These are phyloP conservation scores for Dipteronia sinensis DNA, from an alignment of 345 rosid genomes.

Conservation along the genomic window DNA sequence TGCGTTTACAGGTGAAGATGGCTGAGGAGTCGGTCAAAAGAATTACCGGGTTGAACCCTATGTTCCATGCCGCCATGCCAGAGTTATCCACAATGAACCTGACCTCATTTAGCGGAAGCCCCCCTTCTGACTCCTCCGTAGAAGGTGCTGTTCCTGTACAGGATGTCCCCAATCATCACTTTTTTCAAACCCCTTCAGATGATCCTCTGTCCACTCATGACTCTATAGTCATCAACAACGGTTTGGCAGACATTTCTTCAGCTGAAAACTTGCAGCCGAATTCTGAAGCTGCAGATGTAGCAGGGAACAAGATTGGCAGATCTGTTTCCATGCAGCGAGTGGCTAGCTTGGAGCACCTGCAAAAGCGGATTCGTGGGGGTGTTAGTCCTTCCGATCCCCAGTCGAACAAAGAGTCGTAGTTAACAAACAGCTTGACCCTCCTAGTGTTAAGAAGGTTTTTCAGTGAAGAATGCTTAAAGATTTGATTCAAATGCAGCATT, in stretches of 20 bases:
- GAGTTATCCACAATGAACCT: conserved; percentile 44
- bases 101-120: conserved; percentile 48
- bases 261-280: conserved; percentile 39
- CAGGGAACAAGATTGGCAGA: conserved; percentile 59
- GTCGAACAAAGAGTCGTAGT: conserved; percentile 31
- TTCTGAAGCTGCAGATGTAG: conserved; percentile 28
- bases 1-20: conserved; percentile 76
- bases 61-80: conserved; percentile 50
- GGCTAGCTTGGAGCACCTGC: conserved; percentile 90
- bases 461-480: conserved; percentile 10
- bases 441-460: conserved; percentile 2
- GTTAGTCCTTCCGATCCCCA: conserved; percentile 27
- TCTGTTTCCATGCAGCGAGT: conserved; percentile 79
- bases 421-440: conserved; percentile 14
- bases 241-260: conserved; percentile 44
- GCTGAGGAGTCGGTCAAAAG: conserved; percentile 91
- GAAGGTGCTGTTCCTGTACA: conserved; percentile 59
- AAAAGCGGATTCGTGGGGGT: conserved; percentile 72
- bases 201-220: conserved; percentile 36
- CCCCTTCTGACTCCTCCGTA: conserved; percentile 52
- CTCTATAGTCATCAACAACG: conserved; percentile 34
- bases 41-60: conserved; percentile 68
- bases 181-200: conserved; percentile 34
- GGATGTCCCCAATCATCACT: conserved; percentile 43
- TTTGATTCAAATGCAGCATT: conserved; percentile 9